Evolutionary conservation across 371 early-diverging fungal species (phyloP).

Genomic region (Zychaea mexicana): DNA sequence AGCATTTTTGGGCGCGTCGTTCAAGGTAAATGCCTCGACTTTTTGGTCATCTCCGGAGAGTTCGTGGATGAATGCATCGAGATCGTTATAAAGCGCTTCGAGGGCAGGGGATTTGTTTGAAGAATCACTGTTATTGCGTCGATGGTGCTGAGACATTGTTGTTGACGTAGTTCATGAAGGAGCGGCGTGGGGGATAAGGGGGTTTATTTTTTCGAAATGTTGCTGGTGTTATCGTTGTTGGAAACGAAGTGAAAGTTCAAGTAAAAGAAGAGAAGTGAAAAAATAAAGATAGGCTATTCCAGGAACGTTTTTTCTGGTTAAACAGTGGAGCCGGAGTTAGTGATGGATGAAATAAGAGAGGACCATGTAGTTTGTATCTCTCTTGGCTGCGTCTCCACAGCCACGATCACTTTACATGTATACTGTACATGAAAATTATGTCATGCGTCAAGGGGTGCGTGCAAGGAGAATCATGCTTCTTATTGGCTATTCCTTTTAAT

Average conservation of each 20-base stretch:
- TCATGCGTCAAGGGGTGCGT: too few species aligned
- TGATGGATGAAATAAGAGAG: too few species aligned
- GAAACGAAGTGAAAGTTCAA: too few species aligned
- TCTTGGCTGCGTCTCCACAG: too few species aligned
- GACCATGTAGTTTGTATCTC: too few species aligned
- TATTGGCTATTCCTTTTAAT: too few species aligned
- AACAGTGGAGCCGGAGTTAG: too few species aligned
- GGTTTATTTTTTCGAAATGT: not conserved
- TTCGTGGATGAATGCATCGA: slow-evolving; percentile 24
- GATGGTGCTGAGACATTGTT: not conserved
- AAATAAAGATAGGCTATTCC: not conserved
- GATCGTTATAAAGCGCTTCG: slow-evolving; percentile 21
- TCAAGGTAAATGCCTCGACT: not conserved
- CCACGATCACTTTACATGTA: too few species aligned
- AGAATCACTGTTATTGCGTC: slow-evolving; percentile 3
- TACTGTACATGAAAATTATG: too few species aligned
- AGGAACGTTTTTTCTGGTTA: not conserved
- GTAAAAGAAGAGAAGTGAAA: not conserved
- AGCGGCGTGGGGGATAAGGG: not conserved
- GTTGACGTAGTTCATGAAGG: not conserved
- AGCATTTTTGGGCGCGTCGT: slow-evolving; percentile 2
- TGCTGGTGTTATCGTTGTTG: too few species aligned
- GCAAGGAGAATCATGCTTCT: too few species aligned
- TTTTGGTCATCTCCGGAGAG: slow-evolving; percentile 14
- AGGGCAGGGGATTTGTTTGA: slow-evolving; percentile 17